phyloP scores from a whole-genome alignment of 1,139 yeast species.

The Pneumocystis wakefieldiae region DNA sequence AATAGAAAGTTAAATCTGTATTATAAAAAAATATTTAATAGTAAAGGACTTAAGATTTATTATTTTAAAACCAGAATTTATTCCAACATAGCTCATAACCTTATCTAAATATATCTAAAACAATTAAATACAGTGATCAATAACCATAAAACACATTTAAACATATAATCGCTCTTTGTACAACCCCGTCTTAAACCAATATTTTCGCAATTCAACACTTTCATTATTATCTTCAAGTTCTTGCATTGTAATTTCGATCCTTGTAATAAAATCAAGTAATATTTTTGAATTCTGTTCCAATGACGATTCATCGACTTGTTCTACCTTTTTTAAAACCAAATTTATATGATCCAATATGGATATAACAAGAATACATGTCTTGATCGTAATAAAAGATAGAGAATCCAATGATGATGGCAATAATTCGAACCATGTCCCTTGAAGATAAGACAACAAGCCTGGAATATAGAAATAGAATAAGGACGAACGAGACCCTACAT shows the following conservation, averaged over 20 bases:
- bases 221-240: neutral
- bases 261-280: neutral
- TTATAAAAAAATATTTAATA: no score
- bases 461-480: neutral
- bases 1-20: neutral
- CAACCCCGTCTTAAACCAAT: neutral
- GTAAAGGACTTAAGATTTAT: no score
- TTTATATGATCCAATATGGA: neutral
- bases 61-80: no score
- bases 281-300: neutral
- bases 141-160: no score
- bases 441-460: neutral
- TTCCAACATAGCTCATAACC: no score
- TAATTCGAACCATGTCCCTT: neutral
- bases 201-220: neutral
- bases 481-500: neutral
- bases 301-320: neutral
- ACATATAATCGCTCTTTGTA: neutral
- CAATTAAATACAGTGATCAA: no score
- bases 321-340: neutral
- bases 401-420: neutral
- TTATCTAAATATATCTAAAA: no score
- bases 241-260: neutral
- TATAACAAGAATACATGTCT: neutral
- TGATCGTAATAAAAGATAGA: neutral